Conservation (phyloP, 257 asterid species). For the Capsicum baccatum region DNA sequence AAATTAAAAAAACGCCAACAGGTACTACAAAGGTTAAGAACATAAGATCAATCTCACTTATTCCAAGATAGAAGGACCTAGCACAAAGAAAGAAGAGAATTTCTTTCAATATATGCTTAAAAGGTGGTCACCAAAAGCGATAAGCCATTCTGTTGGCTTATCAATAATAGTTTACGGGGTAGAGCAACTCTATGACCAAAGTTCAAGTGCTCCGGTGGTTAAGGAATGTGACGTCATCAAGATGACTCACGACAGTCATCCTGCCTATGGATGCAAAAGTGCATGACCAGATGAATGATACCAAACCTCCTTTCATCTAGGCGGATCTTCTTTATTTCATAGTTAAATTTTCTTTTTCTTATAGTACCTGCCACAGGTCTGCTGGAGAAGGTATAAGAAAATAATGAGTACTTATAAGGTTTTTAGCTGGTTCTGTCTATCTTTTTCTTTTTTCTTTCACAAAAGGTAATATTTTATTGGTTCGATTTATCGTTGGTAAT, state of each 20-base stretch:
- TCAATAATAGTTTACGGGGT: neutral
- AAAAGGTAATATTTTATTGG: neutral
- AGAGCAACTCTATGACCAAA: neutral
- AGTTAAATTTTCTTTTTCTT: neutral
- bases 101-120: neutral
- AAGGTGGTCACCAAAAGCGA: neutral
- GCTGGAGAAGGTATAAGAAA: neutral
- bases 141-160: neutral
- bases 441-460: no score
- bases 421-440: neutral
- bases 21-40: neutral
- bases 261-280: slow-evolving; percentile 3
- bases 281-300: slow-evolving; percentile 15
- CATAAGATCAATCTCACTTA: slow-evolving; percentile 6
- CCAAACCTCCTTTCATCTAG: neutral
- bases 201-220: neutral
- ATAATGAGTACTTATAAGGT: neutral
- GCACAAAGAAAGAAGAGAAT: slow-evolving; percentile 1
- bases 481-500: neutral
- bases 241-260: neutral
- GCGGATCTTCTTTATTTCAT: neutral
- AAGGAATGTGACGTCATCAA: neutral
- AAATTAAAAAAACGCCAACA: neutral
- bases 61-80: neutral
- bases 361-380: no score